Percentiles rank a stretch among this genome's conserved stretches.
Conservation (phyloP, 2,329 filamentous ascomycete genomes). For the Venturia carpophila region DNA sequence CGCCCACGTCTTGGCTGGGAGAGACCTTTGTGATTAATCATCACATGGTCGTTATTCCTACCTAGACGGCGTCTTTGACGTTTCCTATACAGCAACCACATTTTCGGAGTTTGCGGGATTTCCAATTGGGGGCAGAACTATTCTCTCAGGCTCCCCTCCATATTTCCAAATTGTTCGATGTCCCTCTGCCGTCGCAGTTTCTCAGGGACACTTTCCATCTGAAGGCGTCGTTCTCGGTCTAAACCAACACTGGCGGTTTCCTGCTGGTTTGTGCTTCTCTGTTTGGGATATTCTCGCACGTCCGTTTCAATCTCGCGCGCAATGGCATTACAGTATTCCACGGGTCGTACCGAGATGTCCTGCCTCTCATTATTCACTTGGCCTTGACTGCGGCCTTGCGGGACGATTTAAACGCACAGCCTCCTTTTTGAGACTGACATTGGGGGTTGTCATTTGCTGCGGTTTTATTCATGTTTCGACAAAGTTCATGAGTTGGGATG, state of each 20-base stretch:
- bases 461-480: background rate
- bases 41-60: conserved; percentile 2
- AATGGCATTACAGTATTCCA: background rate
- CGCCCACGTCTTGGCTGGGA: background rate
- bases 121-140: background rate
- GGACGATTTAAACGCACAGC: background rate
- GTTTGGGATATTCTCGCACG: background rate
- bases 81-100: conserved; percentile 1
- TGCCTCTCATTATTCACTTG: background rate
- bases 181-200: background rate
- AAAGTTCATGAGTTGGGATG: background rate
- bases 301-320: background rate
- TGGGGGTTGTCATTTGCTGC: background rate
- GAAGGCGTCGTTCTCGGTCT: background rate
- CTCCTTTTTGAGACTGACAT: background rate
- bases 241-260: background rate
- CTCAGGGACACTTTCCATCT: background rate
- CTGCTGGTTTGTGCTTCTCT: background rate
- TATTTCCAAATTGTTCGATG: background rate
- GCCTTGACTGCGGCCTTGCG: background rate
- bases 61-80: conserved; percentile 1
- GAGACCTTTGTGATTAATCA: background rate
- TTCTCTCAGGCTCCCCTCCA: background rate
- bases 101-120: conserved; percentile 10
- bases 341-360: background rate